Evolutionary conservation across 495 filamentous ascomycete species (phyloP), one percentile per base, ranked within the genome.

Genomic region (Xylaria intraflava): DNA sequence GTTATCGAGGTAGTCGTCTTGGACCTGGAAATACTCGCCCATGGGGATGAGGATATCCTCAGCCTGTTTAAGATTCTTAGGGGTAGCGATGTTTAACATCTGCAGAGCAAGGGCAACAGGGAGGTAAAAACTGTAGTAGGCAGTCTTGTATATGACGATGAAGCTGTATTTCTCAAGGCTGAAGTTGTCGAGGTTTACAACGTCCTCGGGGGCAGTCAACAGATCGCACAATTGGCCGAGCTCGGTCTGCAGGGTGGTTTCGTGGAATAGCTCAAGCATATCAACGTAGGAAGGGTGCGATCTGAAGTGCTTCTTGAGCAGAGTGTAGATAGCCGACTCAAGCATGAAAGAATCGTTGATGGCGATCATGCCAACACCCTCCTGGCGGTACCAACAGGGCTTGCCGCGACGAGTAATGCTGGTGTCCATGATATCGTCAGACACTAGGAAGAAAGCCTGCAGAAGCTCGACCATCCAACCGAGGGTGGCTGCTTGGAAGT

Each of bases 291-390:
- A 74, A 33, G 87, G 82, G 69, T 96, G 89, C 41, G 77, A 74
- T 57, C 85, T 83, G 82, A 96, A 97, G 71, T 89, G 83, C 71
- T 94, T 93, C 77, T 91, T 92, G 49, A 98, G 82, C 31, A 97
- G 83, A 6, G 84, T 68, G 77, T 92, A 98, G 72, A 98, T 96
- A 61, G 83, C 72, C 8, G 83, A 75, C 75, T 96, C 94, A 60
- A 98, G 86, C 81, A 97, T 83, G 80, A 98, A 95, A 57, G 92
- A 84, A 67, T 98, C 93, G 77, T 98, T 98, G 78, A 98, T 96
- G 64, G 93, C 94, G 62, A 96, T 78, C 81, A 89, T 86, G 61
- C 91, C 90, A 20, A 98, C 93, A 26, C 83, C 78, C 30, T 88
- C 83, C 46, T 89, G 80, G 43, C 82, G 83, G 75, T 95, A 98